Conservation (phyloP, 192 early-diverging fungal genomes). For the Backusella australiensis region DNA sequence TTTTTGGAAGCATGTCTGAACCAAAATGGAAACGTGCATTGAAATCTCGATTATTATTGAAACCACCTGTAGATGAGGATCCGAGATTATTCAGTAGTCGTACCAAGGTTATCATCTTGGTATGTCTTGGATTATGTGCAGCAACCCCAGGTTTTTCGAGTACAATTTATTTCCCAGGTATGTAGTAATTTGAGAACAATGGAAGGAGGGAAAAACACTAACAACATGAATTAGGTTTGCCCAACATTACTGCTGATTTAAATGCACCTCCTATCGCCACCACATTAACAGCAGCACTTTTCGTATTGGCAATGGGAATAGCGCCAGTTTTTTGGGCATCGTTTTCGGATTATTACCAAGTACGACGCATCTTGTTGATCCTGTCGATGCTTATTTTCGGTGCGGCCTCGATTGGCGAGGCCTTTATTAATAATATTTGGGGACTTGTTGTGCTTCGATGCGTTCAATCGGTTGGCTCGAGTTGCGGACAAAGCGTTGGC, state of each 20-base stretch:
- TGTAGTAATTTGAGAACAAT: neutral
- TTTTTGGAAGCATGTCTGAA: neutral
- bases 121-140: constrained; percentile 13
- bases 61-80: constrained; percentile 23
- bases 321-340: constrained; percentile 45
- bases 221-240: neutral
- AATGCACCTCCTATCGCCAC: constrained; percentile 39
- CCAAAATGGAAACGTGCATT: constrained; percentile 11
- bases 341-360: constrained; percentile 40
- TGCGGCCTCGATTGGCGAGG: constrained; percentile 43
- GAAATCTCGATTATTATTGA: constrained; percentile 18
- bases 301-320: constrained; percentile 47
- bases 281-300: constrained; percentile 43
- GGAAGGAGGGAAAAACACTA: neutral
- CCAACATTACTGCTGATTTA: constrained; percentile 37
- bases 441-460: constrained; percentile 40
- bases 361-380: constrained; percentile 42
- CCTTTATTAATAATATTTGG: constrained; percentile 37
- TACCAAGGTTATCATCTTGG: constrained; percentile 15
- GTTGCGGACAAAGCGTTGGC: constrained; percentile 43
- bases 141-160: constrained; percentile 25
- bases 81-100: constrained; percentile 5
- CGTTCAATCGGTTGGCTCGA: constrained; percentile 44
- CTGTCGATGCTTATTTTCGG: constrained; percentile 38
- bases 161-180: constrained; percentile 30